Evolutionary conservation across 208 protist species (phyloP).

Genomic region (Herpetomonas muscarum): DNA sequence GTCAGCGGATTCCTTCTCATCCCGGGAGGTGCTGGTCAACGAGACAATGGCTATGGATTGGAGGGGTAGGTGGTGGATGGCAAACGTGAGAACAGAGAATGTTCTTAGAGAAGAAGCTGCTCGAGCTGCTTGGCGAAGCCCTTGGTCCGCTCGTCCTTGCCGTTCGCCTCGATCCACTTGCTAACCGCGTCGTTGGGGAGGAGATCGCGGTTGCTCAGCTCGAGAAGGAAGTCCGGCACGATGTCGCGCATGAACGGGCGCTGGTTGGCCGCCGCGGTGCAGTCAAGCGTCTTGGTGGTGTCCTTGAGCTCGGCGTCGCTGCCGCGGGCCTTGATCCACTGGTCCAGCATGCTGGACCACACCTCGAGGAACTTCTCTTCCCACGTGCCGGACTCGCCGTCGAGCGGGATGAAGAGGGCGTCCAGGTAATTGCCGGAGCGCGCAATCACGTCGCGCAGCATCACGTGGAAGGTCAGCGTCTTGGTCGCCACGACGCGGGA

Average conservation of each 20-base stretch:
- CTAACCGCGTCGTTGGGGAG: conserved; percentile 24
- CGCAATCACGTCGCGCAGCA: conserved; percentile 66
- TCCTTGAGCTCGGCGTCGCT: conserved; percentile 10
- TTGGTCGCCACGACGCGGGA: conserved; percentile 29
- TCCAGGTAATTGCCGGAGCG: conserved; percentile 86
- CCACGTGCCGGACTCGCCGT: conserved; percentile 52
- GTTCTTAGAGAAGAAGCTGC: conserved; percentile 3
- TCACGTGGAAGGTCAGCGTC: conserved; percentile 41
- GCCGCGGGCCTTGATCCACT: conserved; percentile 28
- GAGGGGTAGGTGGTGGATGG: background rate
- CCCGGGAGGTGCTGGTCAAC: no score
- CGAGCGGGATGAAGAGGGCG: conserved; percentile 40
- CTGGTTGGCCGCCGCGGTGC: conserved; percentile 40
- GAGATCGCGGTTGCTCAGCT: conserved; percentile 33
- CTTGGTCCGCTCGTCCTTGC: conserved; percentile 10
- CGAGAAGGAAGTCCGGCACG: conserved; percentile 65
- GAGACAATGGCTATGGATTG: no score
- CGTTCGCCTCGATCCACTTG: conserved; percentile 32
- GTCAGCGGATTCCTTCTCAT: no score
- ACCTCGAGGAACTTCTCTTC: conserved; percentile 76
- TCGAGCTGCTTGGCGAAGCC: conserved; percentile 11
- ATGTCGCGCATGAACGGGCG: conserved; percentile 70
- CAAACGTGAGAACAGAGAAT: conserved; percentile 3
- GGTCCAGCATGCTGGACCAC: conserved; percentile 46
- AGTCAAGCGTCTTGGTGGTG: conserved; percentile 36